Conservation (phyloP, 495 filamentous ascomycete genomes). For the Aspergillus cristatus region DNA sequence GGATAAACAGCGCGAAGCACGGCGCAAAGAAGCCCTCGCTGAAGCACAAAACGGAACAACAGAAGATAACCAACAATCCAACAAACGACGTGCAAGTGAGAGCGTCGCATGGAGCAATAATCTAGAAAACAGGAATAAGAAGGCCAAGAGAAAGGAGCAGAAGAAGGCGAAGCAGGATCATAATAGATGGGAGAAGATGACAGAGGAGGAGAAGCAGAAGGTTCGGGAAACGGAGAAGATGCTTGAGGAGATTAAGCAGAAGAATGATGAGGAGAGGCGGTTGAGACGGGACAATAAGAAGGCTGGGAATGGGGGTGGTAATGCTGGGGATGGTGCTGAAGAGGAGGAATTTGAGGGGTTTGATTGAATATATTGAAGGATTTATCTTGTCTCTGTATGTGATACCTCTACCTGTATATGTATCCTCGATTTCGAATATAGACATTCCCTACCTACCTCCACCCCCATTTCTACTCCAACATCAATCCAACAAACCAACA, state of each 20-base stretch:
- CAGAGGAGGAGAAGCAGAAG: slow-evolving; percentile 60
- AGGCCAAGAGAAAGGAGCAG: slow-evolving; percentile 60
- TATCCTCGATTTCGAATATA: no score
- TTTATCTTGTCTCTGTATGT: no score
- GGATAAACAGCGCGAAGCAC: slow-evolving; percentile 68
- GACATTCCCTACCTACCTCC: no score
- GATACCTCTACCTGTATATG: neutral
- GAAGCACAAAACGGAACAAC: slow-evolving; percentile 18
- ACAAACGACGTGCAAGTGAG: slow-evolving; percentile 37
- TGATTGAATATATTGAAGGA: slow-evolving; percentile 16
- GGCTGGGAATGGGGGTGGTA: slow-evolving; percentile 3
- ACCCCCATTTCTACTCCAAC: neutral
- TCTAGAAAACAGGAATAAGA: slow-evolving; percentile 56
- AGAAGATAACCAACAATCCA: slow-evolving; percentile 3
- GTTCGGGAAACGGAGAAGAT: slow-evolving; percentile 62
- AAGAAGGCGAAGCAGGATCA: slow-evolving; percentile 65
- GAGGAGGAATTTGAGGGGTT: slow-evolving; percentile 37
- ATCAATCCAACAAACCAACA: neutral
- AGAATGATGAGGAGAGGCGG: slow-evolving; percentile 35
- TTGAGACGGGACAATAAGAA: slow-evolving; percentile 16
- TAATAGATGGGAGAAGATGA: slow-evolving; percentile 59
- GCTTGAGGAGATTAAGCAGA: slow-evolving; percentile 58
- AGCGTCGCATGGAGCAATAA: slow-evolving; percentile 79
- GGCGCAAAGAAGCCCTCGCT: slow-evolving; percentile 47
- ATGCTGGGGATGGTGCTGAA: slow-evolving; percentile 4